phyloP scores from a whole-genome alignment of 805 yeast species.

The Lachancea waltii region DNA sequence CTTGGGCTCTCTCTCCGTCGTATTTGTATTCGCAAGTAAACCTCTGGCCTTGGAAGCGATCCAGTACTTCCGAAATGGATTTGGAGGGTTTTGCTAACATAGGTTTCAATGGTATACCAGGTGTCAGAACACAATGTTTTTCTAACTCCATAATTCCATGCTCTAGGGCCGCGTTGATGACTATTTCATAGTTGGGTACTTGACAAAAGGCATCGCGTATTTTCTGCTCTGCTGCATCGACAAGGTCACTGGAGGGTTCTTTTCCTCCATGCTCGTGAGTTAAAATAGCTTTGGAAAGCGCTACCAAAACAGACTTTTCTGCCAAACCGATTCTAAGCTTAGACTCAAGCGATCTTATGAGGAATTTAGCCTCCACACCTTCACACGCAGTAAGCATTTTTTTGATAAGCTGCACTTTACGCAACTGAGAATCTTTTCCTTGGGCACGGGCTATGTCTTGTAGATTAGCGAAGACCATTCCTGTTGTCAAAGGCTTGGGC shows the following conservation, averaged over 20 bases:
- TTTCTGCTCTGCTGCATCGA: constrained; percentile 65
- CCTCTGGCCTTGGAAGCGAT: constrained; percentile 73
- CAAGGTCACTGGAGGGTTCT: constrained; percentile 37
- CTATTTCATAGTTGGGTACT: constrained; percentile 80
- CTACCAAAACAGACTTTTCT: constrained; percentile 81
- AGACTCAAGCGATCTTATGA: constrained; percentile 87
- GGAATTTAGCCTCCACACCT: constrained; percentile 81
- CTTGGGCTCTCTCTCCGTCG: constrained; percentile 97
- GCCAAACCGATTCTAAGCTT: constrained; percentile 90
- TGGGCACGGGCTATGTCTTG: constrained; percentile 69
- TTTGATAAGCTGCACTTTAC: constrained; percentile 73
- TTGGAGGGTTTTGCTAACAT: constrained; percentile 98
- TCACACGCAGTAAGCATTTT: constrained; percentile 80
- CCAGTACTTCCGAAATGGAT: constrained; percentile 84
- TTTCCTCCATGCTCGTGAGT: constrained; percentile 45
- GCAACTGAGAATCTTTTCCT: constrained; percentile 77
- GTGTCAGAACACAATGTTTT: constrained; percentile 66
- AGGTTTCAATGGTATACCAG: constrained; percentile 94
- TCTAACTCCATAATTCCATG: constrained; percentile 62
- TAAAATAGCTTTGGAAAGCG: constrained; percentile 77
- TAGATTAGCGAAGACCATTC: constrained; percentile 65
- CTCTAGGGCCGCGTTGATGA: constrained; percentile 58
- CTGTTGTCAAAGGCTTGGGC: constrained; percentile 72
- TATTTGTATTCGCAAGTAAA: constrained; percentile 96
- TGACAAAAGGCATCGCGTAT: constrained; percentile 84